Evolutionary conservation across 2,329 filamentous ascomycete species (phyloP), one percentile per base, ranked within the genome.

Genomic region (Falciphora oryzae): DNA sequence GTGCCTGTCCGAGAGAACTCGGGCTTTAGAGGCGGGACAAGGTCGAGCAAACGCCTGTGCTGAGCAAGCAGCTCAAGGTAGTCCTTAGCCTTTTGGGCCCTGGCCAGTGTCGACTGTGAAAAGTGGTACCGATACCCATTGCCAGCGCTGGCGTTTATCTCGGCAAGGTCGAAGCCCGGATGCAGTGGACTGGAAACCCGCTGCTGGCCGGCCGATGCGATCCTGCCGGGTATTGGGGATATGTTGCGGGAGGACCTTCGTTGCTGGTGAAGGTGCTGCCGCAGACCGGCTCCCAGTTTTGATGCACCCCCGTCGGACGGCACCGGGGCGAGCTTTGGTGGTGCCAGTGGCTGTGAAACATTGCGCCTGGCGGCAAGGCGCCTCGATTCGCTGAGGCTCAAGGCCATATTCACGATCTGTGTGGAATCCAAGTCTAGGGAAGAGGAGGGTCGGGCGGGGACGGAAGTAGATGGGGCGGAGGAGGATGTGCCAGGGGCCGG

Each of bases 351-450:
- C 72, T 73, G 85, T 64, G 72, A 85, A 69, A 76, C 83, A 74
- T 73, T 87, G 75, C 79, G 83, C 75, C 80, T 85, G 75, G 78
- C 86, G 67, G 81, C 90, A 76, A 82, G 83, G 72, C 86, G 86
- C 68, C 87, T 86, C 71, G 89, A 91, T 75, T 97, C 92, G 78
- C 91, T 96, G 62, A 98, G 77, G 68, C 89, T 95, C 70, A 98
- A 78, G 1, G 94, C 94, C 85, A 98, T 91, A 71, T 93, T 93
- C 57, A 98, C 92, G 68, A 98, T 96, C 75, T 97, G 91, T 4
- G 89, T 86, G 10, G 93, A 90, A 71, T 97, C 93, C 66, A 90
- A 83, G 70, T 92, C 87, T 27, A 90, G 65, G 25, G 61, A 25
- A 7, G 59, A n/a, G 29, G 22, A n/a, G 4, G 28, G 56, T 25